Conservation (phyloP, 1,139 yeast species). For the Lodderomyces orthopsilosis region DNA sequence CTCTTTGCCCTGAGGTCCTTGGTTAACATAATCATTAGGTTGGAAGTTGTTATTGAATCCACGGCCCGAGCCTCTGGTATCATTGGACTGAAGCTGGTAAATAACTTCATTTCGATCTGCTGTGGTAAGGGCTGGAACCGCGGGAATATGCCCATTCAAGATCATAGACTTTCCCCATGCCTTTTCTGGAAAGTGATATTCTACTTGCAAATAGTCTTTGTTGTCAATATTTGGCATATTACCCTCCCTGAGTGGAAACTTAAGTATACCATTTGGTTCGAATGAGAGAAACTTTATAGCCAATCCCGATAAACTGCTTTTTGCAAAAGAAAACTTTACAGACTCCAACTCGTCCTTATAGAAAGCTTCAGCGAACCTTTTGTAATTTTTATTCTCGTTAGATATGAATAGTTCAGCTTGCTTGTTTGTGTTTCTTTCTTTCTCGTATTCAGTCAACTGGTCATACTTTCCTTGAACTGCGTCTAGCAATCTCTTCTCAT, state of each 20-base stretch:
- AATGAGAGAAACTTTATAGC: conserved; percentile 47
- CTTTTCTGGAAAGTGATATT: conserved; percentile 56
- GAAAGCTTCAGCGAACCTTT: conserved; percentile 29
- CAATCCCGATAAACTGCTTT: conserved; percentile 67
- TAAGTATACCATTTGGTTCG: conserved; percentile 43
- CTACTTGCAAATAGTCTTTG: conserved; percentile 51
- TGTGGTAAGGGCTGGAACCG: conserved; percentile 56
- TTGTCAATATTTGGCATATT: conserved; percentile 58
- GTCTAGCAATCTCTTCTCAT: conserved; percentile 66
- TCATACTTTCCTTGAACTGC: conserved; percentile 68
- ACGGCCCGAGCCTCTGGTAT: conserved; percentile 18
- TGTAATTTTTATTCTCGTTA: conserved; percentile 49
- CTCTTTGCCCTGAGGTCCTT: conserved; percentile 42
- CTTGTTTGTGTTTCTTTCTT: conserved; percentile 63
- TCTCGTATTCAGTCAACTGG: conserved; percentile 65
- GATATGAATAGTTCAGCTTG: conserved; percentile 62
- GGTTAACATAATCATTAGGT: conserved; percentile 39
- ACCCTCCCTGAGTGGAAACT: conserved; percentile 62
- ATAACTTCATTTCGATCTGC: conserved; percentile 68
- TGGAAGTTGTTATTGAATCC: conserved; percentile 21
- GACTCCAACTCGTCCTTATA: conserved; percentile 32
- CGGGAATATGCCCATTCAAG: conserved; percentile 73
- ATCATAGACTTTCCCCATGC: conserved; percentile 74
- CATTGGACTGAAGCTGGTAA: conserved; percentile 21
- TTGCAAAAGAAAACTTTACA: conserved; percentile 44